Conservation (phyloP, 176 grass and related monocot genomes). For the Guadua angustifolia region DNA sequence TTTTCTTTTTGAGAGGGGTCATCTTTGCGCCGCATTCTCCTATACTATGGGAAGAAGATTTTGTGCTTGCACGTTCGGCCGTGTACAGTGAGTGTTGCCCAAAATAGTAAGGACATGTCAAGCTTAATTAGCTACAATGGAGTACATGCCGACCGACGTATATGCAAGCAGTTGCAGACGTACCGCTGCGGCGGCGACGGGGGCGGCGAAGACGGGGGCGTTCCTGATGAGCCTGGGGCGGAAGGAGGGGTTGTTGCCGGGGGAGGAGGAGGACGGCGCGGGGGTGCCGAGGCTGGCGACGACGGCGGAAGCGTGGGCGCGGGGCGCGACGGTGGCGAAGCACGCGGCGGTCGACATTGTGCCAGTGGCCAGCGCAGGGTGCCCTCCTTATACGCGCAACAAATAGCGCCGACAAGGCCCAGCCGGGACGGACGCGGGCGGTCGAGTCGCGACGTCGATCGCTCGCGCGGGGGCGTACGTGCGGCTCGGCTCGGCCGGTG, state of each 20-base stretch:
- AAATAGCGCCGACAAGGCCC: constrained; percentile 34
- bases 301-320: constrained; percentile 39
- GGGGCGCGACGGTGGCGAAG: constrained; percentile 36
- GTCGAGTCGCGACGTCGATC: neutral
- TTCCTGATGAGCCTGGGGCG: constrained; percentile 64
- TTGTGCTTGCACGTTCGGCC: neutral
- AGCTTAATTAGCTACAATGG: neutral
- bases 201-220: constrained; percentile 59
- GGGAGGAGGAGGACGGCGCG: constrained; percentile 25
- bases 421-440: neutral
- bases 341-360: constrained; percentile 75
- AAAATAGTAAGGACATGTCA: neutral
- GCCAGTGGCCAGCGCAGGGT: neutral
- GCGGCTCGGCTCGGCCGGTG: constrained; percentile 47
- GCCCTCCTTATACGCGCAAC: constrained; percentile 33
- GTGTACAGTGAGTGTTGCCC: neutral
- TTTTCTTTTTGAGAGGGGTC: too few relatives aligned
- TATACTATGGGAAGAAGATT: constrained; percentile 19
- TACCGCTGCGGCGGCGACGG: constrained; percentile 53
- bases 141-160: neutral
- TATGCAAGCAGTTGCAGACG: constrained; percentile 29
- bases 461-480: constrained; percentile 17
- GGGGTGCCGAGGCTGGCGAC: constrained; percentile 44
- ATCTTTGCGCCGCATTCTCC: neutral
- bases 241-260: constrained; percentile 24